Conservation (phyloP, 2,329 filamentous ascomycete species). For the Ascomycota sp. region DNA sequence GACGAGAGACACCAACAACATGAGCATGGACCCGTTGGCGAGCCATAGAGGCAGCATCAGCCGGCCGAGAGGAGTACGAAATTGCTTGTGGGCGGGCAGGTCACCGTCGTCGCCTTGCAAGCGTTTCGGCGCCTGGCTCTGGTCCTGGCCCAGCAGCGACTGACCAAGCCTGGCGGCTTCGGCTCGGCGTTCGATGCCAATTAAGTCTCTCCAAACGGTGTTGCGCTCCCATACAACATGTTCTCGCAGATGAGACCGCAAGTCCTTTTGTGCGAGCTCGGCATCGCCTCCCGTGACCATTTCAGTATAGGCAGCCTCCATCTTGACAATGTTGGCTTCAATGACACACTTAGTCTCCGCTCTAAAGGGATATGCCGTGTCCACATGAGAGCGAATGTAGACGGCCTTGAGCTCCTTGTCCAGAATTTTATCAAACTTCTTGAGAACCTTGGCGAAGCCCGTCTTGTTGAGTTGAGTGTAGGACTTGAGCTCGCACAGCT, state of each 20-base stretch:
- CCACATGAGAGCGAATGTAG: constrained; percentile 56
- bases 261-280: constrained; percentile 54
- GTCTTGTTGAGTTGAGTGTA: constrained; percentile 92
- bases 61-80: constrained; percentile 59
- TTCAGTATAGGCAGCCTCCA: constrained; percentile 62
- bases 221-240: constrained; percentile 98
- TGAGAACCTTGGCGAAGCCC: constrained; percentile 85
- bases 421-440: constrained; percentile 95
- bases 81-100: constrained; percentile 36
- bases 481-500: constrained; percentile 83
- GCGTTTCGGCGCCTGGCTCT: constrained; percentile 42
- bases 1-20: constrained; percentile 44
- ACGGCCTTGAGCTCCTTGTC: constrained; percentile 55
- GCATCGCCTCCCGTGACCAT: constrained; percentile 67
- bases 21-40: constrained; percentile 59
- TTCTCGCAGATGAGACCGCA: constrained; percentile 76
- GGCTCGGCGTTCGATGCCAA: constrained; percentile 84
- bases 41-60: constrained; percentile 63
- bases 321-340: constrained; percentile 45
- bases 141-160: constrained; percentile 56
- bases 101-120: constrained; percentile 70
- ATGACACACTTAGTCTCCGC: constrained; percentile 46
- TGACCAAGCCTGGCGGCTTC: constrained; percentile 83
- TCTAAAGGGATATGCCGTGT: constrained; percentile 61
- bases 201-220: constrained; percentile 97